Evolutionary conservation across 495 filamentous ascomycete species (phyloP).

Genomic region (Tuber magnatum): DNA sequence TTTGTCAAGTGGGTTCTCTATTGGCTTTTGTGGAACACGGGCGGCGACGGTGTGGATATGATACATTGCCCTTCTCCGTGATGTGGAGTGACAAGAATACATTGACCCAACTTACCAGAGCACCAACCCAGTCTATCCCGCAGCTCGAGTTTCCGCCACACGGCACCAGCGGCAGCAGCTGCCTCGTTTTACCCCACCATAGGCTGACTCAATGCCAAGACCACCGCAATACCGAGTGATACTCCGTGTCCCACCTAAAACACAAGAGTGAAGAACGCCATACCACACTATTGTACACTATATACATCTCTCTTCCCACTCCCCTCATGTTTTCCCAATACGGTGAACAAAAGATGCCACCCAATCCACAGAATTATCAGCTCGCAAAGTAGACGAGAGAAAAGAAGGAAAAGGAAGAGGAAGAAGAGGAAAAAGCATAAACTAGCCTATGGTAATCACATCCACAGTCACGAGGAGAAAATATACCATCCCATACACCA

Average conservation of each 20-base stretch:
- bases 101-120: too few species aligned
- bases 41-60: too few species aligned
- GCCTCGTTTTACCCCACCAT: too few species aligned
- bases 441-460: neutral
- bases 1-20: too few species aligned
- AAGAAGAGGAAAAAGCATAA: neutral
- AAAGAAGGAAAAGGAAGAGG: too few species aligned
- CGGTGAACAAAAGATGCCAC: neutral
- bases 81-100: too few species aligned
- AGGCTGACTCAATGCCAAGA: neutral
- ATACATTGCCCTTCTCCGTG: too few species aligned
- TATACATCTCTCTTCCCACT: slow-evolving; percentile 1
- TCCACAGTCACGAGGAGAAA: slow-evolving; percentile 1
- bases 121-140: too few species aligned
- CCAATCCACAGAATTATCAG: slow-evolving; percentile 1
- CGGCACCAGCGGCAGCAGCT: too few species aligned
- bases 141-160: too few species aligned
- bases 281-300: neutral
- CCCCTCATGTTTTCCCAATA: neutral
- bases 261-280: neutral
- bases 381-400: neutral
- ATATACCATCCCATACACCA: neutral
- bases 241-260: neutral
- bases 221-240: neutral
- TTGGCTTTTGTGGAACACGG: too few species aligned